Evolutionary conservation across 176 grass and related monocot genomes (phyloP), one percentile per base, ranked within the genome.

Genomic region (Oryza rufipogon): DNA sequence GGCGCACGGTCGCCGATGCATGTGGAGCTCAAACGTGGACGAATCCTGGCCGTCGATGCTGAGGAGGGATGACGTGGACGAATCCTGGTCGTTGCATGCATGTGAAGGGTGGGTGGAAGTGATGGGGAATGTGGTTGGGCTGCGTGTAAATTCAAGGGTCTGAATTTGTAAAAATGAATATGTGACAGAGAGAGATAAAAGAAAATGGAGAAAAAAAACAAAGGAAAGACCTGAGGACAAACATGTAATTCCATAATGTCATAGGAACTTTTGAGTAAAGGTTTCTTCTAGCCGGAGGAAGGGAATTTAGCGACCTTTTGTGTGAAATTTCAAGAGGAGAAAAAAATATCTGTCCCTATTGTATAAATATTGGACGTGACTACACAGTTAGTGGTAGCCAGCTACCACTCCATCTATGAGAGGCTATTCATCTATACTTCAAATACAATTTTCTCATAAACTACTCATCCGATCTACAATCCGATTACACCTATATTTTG

Each of bases 281-380:
- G 44, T 54, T 65, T 65, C 56, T 74, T 88, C 71, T 75, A 46
- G 64, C 33, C 45, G 63, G 85, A 81, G 78, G 34, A 74, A 74
- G 68, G 52, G 61, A 75, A 68, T 87, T 87, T 56, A 60, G 75
- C 36, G 78, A 75, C 71, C 85, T 12, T 74, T 74, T 46, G n/a
- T 30, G 77, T 66, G 60, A 73, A 44, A 54, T 85, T 22, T 86
- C 11, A 42, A 32, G 22, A 68, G 66, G 17, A 4, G 64, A 72
- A 81, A 20, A 2, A 44, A 23, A 46, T 44, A 36, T 5, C 34
- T 82, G 23, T 46, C 25, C 71, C 46, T 54, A 16, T 3, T 47
- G 25, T 87, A 34, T 81, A 26, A 36, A 46, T 68, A 36, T 32
- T 32, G 30, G 30, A 32, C 30, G 2, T 32, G 30, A 32, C 30